Evolutionary conservation across 2,329 filamentous ascomycete genomes (phyloP), one percentile per base, ranked within the genome.

Genomic region (Pseudogymnoascus sp.): DNA sequence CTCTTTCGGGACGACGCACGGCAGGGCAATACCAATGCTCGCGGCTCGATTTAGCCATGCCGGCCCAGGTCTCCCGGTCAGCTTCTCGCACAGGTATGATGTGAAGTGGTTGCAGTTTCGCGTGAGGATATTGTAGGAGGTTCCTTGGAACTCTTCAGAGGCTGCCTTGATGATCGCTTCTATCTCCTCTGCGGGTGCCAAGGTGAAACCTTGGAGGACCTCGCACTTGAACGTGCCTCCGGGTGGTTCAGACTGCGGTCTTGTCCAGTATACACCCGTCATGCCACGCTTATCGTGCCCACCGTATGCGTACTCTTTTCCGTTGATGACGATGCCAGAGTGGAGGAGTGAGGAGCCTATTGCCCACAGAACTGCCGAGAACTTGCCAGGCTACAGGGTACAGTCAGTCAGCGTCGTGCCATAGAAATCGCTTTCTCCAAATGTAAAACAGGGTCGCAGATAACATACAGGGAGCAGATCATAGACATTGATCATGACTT

Each of bases 21-120:
- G 91, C 37, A 96, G 75, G 11, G 88, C 88, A 61, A 93, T 83
- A 40, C 91, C 91, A 66, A 96, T 90, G 68, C 84, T 88, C n/a
- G 91, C 91, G 1, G 91, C 91, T 63, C 91, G 84, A 71, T 96
- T 96, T 62, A 96, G 77, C 88, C 90, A 96, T 17, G 75, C 76
- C 0, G 91, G 91, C 0, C 88, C 89, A 0, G 85, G 78, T 53
- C 84, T 82, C 5, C 87, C 85, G 1, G 89, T 93, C 62, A 96
- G 80, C 68, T 83, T 84, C 72, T 88, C 80, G 75, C 89, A 92
- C 17, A 96, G 81, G 70, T 88, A 85, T 19, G 85, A 86, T 1
- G 90, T 93, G 73, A 96, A 96, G 74, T 96, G 91, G 74, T 96
- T 96, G 81, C 91, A 96, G 75, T 96, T 96, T 69, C 86, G 86